These are phyloP conservation scores for Extremus antarcticus DNA, from an alignment of 495 filamentous ascomycete genomes.

Conservation along the genomic window DNA sequence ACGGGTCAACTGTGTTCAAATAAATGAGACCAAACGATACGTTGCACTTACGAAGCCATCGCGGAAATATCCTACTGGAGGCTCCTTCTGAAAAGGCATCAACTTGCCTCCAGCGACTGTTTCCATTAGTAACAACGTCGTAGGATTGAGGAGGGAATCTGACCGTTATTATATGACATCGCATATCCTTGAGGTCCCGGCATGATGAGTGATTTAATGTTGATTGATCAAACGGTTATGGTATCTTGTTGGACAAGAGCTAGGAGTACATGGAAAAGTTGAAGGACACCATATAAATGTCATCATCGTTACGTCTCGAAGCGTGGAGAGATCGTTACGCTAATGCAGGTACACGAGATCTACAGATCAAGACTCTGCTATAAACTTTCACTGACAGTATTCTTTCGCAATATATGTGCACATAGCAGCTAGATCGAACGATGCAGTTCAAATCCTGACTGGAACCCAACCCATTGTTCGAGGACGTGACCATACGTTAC, in stretches of 20 bases:
- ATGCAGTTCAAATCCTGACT: no score
- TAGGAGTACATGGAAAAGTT: no score
- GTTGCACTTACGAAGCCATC: no score
- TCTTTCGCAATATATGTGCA: no score
- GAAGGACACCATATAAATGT: background rate
- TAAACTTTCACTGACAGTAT: no score
- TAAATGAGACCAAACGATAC: no score
- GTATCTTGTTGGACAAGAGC: no score
- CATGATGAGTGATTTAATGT: background rate
- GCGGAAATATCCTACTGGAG: background rate
- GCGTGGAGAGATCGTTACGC: background rate
- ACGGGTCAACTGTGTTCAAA: no score
- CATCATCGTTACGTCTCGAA: background rate
- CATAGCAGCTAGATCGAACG: no score
- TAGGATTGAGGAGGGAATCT: background rate
- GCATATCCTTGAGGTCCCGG: background rate
- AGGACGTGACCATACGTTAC: no score
- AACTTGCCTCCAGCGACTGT: background rate
- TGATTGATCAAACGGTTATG: background rate
- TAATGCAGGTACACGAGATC: background rate
- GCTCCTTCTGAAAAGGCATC: background rate
- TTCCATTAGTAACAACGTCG: background rate
- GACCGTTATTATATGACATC: background rate
- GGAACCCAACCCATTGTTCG: no score
- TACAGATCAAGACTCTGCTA: no score